These are phyloP conservation scores for Saitozyma sp. DNA, from an alignment of 768 basidiomycete species.

Conservation along the genomic window DNA sequence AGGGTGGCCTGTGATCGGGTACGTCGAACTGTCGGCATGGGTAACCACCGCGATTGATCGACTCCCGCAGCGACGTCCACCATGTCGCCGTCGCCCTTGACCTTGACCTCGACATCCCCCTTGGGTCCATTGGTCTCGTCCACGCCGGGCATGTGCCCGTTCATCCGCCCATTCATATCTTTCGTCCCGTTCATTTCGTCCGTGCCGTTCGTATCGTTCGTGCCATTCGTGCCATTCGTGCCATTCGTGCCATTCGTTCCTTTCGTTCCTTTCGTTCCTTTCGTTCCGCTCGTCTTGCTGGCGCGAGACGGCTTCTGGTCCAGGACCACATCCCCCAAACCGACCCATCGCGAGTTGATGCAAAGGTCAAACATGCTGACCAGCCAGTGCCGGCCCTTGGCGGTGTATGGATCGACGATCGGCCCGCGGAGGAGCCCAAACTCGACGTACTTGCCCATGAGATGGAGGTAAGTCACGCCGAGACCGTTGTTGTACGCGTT, in stretches of 20 bases:
- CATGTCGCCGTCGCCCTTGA: neutral
- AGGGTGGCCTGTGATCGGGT: constrained; percentile 21
- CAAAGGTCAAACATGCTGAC: constrained; percentile 27
- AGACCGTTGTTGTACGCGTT: constrained; percentile 38
- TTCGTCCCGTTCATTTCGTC: neutral
- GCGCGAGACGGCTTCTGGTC: constrained; percentile 9
- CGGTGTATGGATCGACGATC: constrained; percentile 28
- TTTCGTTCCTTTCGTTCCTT: no score
- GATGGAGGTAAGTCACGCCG: constrained; percentile 27
- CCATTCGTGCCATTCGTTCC: neutral
- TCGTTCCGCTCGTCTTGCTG: no score
- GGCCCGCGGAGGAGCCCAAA: constrained; percentile 27
- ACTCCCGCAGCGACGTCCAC: neutral
- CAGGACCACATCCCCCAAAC: constrained; percentile 20
- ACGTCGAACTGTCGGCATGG: constrained; percentile 16
- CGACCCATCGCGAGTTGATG: constrained; percentile 35
- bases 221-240: neutral
- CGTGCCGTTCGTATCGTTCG: neutral
- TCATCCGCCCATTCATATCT: neutral
- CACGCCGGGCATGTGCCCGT: neutral
- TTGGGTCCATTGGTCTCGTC: no score
- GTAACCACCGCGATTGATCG: constrained; percentile 17
- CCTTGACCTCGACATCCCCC: constrained; percentile 3
- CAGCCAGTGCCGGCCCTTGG: constrained; percentile 16
- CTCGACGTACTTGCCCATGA: constrained; percentile 32